phyloP scores from a whole-genome alignment of 345 rosid genomes.

The Eutrema yunnanense region DNA sequence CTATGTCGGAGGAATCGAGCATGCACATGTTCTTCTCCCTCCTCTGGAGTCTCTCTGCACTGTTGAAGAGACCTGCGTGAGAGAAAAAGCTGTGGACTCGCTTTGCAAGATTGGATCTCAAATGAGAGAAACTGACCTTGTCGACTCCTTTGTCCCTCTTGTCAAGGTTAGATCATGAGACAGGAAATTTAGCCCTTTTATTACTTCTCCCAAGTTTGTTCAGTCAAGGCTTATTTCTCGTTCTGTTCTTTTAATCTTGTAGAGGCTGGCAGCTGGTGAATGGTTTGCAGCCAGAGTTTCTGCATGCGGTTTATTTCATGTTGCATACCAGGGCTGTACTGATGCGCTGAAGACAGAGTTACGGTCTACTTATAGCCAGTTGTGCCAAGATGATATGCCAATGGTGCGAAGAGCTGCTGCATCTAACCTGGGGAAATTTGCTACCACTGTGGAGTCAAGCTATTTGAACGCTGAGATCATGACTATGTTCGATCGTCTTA shows the following conservation, averaged over 20 bases:
- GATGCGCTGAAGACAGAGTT: constrained; percentile 74
- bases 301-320: constrained; percentile 80
- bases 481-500: constrained; percentile 84
- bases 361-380: constrained; percentile 58
- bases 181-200: neutral
- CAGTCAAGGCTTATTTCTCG: neutral
- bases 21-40: constrained; percentile 66
- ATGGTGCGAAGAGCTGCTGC: constrained; percentile 99
- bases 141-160: constrained; percentile 70
- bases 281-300: constrained; percentile 99
- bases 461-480: constrained; percentile 78
- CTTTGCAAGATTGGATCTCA: constrained; percentile 86
- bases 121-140: constrained; percentile 80
- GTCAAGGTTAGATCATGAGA: constrained; percentile 55
- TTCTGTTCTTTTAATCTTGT: constrained; percentile 11
- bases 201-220: neutral
- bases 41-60: constrained; percentile 83
- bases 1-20: constrained; percentile 84
- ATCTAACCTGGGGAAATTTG: constrained; percentile 88
- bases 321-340: constrained; percentile 79
- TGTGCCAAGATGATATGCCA: constrained; percentile 98
- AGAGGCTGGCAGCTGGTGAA: constrained; percentile 94
- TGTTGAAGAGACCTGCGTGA: constrained; percentile 91
- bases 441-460: constrained; percentile 77
- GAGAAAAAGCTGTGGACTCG: constrained; percentile 84